Evolutionary conservation across 352 stramenopile species (phyloP).

Genomic region (Thalassiosira allenii): DNA sequence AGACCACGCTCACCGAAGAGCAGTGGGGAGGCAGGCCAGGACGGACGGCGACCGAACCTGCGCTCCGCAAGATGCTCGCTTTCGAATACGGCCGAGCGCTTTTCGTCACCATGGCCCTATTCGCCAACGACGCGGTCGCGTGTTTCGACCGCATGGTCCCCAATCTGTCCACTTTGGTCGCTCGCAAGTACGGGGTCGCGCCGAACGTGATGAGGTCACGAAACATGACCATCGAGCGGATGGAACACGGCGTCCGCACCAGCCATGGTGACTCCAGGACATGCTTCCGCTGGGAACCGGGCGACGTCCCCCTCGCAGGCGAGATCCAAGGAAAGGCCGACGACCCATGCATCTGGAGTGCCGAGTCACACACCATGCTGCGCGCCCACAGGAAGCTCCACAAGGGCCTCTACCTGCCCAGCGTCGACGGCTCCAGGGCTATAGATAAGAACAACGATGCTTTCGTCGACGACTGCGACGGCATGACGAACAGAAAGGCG

Average conservation of each 20-base stretch:
- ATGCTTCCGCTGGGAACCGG: too few species aligned
- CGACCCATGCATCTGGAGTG: background rate
- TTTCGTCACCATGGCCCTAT: background rate
- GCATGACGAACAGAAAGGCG: background rate
- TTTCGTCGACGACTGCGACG: constrained; percentile 19
- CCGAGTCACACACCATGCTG: constrained; percentile 2
- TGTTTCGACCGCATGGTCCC: constrained; percentile 1
- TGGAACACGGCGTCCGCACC: too few species aligned
- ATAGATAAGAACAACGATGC: constrained; percentile 12
- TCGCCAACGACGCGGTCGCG: background rate
- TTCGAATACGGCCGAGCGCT: background rate
- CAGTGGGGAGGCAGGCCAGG: background rate
- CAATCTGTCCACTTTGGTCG: background rate
- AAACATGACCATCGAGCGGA: background rate
- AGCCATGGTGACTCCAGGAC: too few species aligned
- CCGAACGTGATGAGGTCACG: too few species aligned
- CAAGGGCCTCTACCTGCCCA: background rate
- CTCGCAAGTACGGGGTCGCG: too few species aligned
- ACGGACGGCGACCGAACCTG: background rate
- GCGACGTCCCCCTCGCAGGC: background rate
- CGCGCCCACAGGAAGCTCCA: background rate
- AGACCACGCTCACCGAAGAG: background rate
- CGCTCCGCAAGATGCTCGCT: background rate
- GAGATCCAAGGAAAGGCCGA: constrained; percentile 14
- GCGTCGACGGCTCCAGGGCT: background rate